Percentiles rank a stretch among this genome's conserved stretches.
phyloP scores from a whole-genome alignment of 2,329 filamentous ascomycete genomes.

The Penicillium brevicompactum region DNA sequence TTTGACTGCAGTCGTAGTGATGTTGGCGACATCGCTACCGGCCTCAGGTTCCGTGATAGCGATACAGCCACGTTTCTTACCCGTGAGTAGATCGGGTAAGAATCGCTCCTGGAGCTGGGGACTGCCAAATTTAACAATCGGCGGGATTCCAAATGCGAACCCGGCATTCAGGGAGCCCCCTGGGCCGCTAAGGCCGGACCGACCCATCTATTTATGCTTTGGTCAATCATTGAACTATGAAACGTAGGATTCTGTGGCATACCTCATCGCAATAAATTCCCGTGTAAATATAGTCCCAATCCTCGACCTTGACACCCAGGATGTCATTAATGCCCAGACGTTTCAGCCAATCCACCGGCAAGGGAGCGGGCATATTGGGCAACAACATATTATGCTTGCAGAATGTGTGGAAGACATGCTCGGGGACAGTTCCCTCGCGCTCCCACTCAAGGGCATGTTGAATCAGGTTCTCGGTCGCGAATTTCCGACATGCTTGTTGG shows the following conservation, averaged over 20 bases:
- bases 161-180: slow-evolving; percentile 68
- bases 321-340: slow-evolving; percentile 67
- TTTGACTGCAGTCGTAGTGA: slow-evolving; percentile 67
- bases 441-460: slow-evolving; percentile 71
- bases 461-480: slow-evolving; percentile 65
- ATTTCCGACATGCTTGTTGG: slow-evolving; percentile 68
- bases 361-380: slow-evolving; percentile 68
- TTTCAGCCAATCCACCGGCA: slow-evolving; percentile 70
- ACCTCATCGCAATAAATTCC: slow-evolving; percentile 71
- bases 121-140: slow-evolving; percentile 69
- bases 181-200: slow-evolving; percentile 67
- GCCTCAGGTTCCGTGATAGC: slow-evolving; percentile 78
- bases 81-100: slow-evolving; percentile 68
- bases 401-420: slow-evolving; percentile 66
- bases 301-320: slow-evolving; percentile 68
- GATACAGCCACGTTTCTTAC: slow-evolving; percentile 70
- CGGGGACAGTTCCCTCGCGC: slow-evolving; percentile 62
- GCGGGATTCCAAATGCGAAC: slow-evolving; percentile 72
- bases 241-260: neutral
- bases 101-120: slow-evolving; percentile 64
- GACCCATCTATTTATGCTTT: slow-evolving; percentile 54
- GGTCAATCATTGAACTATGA: neutral
- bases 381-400: slow-evolving; percentile 68
- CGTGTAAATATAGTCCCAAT: slow-evolving; percentile 72
- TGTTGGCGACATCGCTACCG: slow-evolving; percentile 73